phyloP scores from a whole-genome alignment of 176 grass and related monocot species.

The Zizania latifolia region DNA sequence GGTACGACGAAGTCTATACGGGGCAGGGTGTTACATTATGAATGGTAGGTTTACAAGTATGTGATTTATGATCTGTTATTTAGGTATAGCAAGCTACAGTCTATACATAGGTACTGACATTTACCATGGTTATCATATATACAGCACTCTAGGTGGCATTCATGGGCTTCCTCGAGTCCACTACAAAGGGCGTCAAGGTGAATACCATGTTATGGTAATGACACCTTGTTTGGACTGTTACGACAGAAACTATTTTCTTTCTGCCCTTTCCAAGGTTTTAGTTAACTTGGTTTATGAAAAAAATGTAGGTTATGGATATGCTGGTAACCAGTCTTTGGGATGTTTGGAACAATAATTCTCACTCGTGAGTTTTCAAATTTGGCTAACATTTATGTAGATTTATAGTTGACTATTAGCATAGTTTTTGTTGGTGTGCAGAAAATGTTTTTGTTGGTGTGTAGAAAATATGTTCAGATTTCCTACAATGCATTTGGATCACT shows the following conservation, averaged over 20 bases:
- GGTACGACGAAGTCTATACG: too few relatives aligned
- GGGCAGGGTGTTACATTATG: too few relatives aligned
- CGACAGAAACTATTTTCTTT: conserved; percentile 3
- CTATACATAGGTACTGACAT: conserved; percentile 1
- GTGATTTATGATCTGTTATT: conserved; percentile 34
- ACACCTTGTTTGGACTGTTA: conserved; percentile 2
- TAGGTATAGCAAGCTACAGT: conserved; percentile 5
- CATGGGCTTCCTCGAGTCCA: conserved; percentile 91
- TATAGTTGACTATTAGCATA: conserved; percentile 22
- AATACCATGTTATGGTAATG: conserved; percentile 94
- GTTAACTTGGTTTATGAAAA: conserved; percentile 34
- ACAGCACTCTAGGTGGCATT: conserved; percentile 66
- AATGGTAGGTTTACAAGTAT: conserved; percentile 96
- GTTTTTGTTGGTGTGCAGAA: conserved; percentile 44
- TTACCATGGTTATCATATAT: conserved; percentile 23
- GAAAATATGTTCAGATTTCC: background rate
- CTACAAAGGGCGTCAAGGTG: conserved; percentile 92
- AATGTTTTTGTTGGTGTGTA: too few relatives aligned
- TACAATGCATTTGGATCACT: background rate
- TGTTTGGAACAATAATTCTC: conserved; percentile 89
- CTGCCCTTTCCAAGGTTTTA: conserved; percentile 8
- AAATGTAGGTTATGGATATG: conserved; percentile 97
- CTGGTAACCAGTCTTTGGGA: conserved; percentile 92
- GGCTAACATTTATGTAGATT: background rate
- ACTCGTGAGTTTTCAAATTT: conserved; percentile 55